Percentiles rank a stretch among this genome's conserved stretches.
phyloP scores from a whole-genome alignment of 352 stramenopile species.

The Phytophthora tubulina region DNA sequence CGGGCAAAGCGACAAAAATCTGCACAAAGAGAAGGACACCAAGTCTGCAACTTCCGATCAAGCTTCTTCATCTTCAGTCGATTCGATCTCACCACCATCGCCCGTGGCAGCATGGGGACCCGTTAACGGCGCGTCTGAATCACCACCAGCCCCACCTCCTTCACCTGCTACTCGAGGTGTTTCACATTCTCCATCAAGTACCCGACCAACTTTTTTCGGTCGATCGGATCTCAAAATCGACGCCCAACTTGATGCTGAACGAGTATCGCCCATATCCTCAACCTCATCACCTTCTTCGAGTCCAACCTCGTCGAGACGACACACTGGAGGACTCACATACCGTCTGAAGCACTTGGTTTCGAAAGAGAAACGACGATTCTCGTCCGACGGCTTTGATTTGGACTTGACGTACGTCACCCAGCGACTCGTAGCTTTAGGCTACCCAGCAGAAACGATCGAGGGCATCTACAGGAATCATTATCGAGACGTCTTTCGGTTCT shows the following conservation, averaged over 20 bases:
- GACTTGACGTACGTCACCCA: slow-evolving; percentile 93
- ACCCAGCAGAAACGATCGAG: slow-evolving; percentile 89
- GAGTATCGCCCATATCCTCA: slow-evolving; percentile 14
- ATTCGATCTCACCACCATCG: slow-evolving; percentile 26
- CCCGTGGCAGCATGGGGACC: slow-evolving; percentile 28
- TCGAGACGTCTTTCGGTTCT: slow-evolving; percentile 92
- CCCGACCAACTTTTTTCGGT: slow-evolving; percentile 12
- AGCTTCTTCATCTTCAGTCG: slow-evolving; percentile 7
- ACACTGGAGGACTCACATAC: slow-evolving; percentile 47
- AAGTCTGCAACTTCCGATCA: slow-evolving; percentile 13
- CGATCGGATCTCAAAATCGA: slow-evolving; percentile 34
- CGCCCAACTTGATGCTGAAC: slow-evolving; percentile 27
- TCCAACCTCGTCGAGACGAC: slow-evolving; percentile 29
- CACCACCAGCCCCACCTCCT: slow-evolving; percentile 21
- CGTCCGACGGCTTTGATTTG: slow-evolving; percentile 91
- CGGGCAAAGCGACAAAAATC: slow-evolving; percentile 24
- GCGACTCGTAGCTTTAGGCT: slow-evolving; percentile 90
- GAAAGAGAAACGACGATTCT: slow-evolving; percentile 91
- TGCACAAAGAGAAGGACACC: slow-evolving; percentile 29
- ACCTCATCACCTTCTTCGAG: slow-evolving; percentile 33
- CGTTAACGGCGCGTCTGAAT: not conserved
- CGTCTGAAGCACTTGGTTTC: slow-evolving; percentile 89
- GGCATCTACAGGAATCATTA: slow-evolving; percentile 92
- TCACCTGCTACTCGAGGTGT: slow-evolving; percentile 19
- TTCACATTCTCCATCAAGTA: slow-evolving; percentile 19